These are phyloP conservation scores for Alopecurus myosuroides DNA, from an alignment of 176 grass and related monocot species.

Conservation along the genomic window DNA sequence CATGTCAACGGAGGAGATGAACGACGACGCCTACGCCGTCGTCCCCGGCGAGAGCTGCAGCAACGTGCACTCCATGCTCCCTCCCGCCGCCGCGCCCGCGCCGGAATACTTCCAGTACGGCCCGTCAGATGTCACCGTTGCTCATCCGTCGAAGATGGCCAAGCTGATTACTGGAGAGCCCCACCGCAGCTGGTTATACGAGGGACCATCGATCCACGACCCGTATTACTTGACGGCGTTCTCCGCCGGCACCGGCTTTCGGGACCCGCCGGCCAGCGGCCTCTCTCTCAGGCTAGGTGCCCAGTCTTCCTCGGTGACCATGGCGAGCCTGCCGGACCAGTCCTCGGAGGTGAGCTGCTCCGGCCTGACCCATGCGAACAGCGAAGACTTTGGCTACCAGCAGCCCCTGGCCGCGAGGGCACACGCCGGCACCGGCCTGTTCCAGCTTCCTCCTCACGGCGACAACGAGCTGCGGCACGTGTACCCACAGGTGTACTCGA, in stretches of 20 bases:
- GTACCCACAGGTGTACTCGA: neutral
- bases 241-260: constrained; percentile 27
- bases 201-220: neutral
- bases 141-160: constrained; percentile 17
- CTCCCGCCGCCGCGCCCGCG: neutral
- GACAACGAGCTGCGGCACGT: neutral
- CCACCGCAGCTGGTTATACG: constrained; percentile 7
- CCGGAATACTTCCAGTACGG: constrained; percentile 16
- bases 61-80: constrained; percentile 34
- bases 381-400: constrained; percentile 1
- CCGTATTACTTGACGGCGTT: constrained; percentile 19
- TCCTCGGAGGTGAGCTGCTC: constrained; percentile 62
- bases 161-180: neutral
- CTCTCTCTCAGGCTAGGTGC: constrained; percentile 44
- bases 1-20: constrained; percentile 24
- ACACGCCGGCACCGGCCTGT: neutral
- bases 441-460: constrained; percentile 4
- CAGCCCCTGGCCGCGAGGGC: neutral
- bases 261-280: constrained; percentile 38
- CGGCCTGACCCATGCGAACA: constrained; percentile 35
- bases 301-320: constrained; percentile 20
- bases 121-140: constrained; percentile 14
- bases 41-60: constrained; percentile 39
- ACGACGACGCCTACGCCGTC: constrained; percentile 4
- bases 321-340: constrained; percentile 33